phyloP scores from a whole-genome alignment of 441 rosid species.

The Adansonia grandidieri region DNA sequence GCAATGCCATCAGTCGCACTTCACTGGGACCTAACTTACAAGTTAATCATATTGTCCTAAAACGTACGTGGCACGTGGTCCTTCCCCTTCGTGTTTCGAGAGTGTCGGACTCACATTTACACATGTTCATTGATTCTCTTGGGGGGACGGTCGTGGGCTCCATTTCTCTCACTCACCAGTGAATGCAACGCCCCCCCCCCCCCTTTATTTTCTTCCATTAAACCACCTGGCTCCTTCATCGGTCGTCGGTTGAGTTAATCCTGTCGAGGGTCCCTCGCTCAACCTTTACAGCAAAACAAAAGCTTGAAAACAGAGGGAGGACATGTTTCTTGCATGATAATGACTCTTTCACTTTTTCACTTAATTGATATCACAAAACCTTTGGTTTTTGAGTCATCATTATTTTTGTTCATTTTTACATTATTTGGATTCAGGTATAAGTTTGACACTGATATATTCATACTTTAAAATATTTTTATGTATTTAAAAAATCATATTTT shows the following conservation, averaged over 20 bases:
- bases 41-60: not conserved
- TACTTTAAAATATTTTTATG: too few species aligned
- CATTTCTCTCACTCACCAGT: not conserved
- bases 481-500: too few species aligned
- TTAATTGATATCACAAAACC: not conserved
- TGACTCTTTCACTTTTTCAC: conserved; percentile 25
- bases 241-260: not conserved
- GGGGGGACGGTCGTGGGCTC: conserved; percentile 21
- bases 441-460: too few species aligned
- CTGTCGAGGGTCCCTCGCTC: conserved; percentile 32
- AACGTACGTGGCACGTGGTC: conserved; percentile 19
- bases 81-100: not conserved
- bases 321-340: conserved; percentile 21
- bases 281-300: conserved; percentile 27
- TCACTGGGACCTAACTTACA: conserved; percentile 13
- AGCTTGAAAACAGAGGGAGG: not conserved
- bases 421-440: too few species aligned
- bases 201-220: conserved; percentile 9
- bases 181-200: too few species aligned
- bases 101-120: conserved; percentile 11
- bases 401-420: conserved; percentile 1
- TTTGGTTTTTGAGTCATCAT: conserved; percentile 16
- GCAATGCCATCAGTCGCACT: not conserved
- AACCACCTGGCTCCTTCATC: conserved; percentile 13
- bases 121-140: conserved; percentile 25